Base-by-base conservation (phyloP, 495 filamentous ascomycete species). In the Baudoinia panamericana region DNA sequence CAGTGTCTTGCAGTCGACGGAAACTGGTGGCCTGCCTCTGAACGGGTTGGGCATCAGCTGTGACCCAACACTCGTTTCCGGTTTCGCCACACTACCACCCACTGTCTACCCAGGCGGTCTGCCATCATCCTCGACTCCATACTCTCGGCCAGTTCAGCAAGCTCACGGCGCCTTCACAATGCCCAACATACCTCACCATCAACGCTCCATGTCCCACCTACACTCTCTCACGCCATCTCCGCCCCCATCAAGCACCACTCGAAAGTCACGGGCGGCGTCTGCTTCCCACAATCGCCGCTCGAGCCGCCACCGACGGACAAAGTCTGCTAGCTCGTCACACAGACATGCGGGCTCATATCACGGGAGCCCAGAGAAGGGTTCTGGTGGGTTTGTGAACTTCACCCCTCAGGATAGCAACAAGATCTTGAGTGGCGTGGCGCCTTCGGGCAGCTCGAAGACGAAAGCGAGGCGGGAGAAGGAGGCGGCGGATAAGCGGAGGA, bases 371-470 rank as follows among this genome's bases (percentile, higher is more conserved):
- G 38, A 23, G 2, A 41, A 43, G 3, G 63, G 64, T 20, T 63
- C 56, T 8, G 73, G 80, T 28, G 76, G 75, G 1, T 97, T 97
- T 53, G 83, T 93, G 40, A 96, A 96, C 58, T 93, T 78, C 62
- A 94, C 86, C n/a, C 74, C 85, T 0, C 55, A 68, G 11, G 92
- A 97, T 58, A 78, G 74, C 56, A 65, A 69, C 25, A 75, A 77
- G 56, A 83, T 97, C 16, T 70, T 97, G 55, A 84, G 73, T 12
- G 88, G 88, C 5, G 90, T 97, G 8, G 90, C 90, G 36, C 90
- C 90, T 11, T 82, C 75, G 36, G 90, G 90, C 25, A 83, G 76
- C 50, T 81, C 75, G 36, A 95, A 96, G 69, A 97, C 90, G 20
- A 95, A 94, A 55, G 85, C 84, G 32, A 63, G 87, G 29, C 64